phyloP scores from a whole-genome alignment of 2,329 filamentous ascomycete species.

The Pseudogymnoascus sp. region DNA sequence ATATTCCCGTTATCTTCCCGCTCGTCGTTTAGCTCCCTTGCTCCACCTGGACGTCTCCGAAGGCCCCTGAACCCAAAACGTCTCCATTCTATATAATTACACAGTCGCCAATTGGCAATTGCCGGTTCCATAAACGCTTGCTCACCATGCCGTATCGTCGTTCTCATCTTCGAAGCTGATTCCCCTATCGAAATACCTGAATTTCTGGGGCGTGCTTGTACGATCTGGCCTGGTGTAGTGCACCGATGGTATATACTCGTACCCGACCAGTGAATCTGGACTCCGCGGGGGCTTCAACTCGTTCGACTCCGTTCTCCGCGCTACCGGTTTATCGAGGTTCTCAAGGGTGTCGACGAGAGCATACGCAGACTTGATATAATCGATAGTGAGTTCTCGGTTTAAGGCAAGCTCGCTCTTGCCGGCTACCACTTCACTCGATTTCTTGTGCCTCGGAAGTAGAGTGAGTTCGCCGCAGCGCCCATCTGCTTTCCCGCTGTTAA shows the following conservation, averaged over 20 bases:
- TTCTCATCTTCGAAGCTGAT: conserved; percentile 1
- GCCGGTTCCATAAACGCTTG: background rate
- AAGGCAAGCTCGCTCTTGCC: background rate
- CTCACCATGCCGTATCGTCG: background rate
- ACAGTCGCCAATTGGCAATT: background rate
- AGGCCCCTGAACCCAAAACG: background rate
- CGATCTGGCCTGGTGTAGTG: background rate
- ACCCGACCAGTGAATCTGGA: background rate
- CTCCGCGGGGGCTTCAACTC: background rate
- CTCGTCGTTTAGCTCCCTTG: conserved; percentile 5
- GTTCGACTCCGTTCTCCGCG: background rate
- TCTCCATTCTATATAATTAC: background rate
- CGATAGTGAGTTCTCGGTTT: background rate
- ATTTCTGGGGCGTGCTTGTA: background rate
- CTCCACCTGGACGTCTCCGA: background rate
- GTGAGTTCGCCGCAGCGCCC: conserved; percentile 13
- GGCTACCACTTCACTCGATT: background rate
- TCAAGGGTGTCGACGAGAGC: background rate
- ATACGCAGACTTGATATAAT: background rate
- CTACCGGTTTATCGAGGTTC: background rate
- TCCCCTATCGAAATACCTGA: background rate
- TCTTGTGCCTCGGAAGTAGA: background rate
- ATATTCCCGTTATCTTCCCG: conserved; percentile 4
- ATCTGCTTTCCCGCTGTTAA: conserved; percentile 26
- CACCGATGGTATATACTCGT: conserved; percentile 2